Conservation (phyloP, 176 grass and related monocot genomes). For the Triticum monococcum region DNA sequence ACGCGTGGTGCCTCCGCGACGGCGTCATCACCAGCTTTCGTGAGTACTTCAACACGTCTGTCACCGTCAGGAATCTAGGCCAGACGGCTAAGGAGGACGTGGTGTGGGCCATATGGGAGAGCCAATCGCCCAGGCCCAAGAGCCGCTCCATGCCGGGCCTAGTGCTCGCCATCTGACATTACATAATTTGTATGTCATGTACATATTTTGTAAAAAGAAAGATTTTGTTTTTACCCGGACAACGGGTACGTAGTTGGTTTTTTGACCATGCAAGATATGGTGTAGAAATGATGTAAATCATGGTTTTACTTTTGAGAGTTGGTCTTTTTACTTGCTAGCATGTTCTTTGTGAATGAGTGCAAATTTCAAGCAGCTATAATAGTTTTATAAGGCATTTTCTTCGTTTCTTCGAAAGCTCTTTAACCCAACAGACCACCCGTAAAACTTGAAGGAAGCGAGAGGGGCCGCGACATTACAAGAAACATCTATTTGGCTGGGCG, state of each 20-base stretch:
- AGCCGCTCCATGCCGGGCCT: constrained; percentile 32
- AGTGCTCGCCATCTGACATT: constrained; percentile 29
- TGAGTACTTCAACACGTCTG: constrained; percentile 53
- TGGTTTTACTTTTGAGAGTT: neutral
- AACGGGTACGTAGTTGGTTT: neutral
- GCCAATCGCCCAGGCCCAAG: neutral
- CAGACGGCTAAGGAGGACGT: neutral
- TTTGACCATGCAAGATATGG: neutral
- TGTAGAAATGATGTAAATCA: neutral
- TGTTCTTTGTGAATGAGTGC: too few species aligned
- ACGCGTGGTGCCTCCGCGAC: constrained; percentile 37
- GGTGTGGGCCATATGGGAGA: constrained; percentile 31
- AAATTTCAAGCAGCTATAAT: too few species aligned
- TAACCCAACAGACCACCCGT: too few species aligned
- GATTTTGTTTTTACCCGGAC: too few species aligned
- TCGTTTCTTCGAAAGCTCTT: too few species aligned
- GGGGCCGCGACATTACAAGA: too few species aligned
- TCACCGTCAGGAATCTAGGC: constrained; percentile 30
- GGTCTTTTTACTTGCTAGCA: too few species aligned
- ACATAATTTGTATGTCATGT: neutral
- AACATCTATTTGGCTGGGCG: too few species aligned
- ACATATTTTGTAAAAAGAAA: neutral
- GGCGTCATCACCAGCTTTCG: constrained; percentile 33
- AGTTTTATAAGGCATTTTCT: too few species aligned
- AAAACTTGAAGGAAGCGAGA: too few species aligned